Evolutionary conservation across 73 alveolate genomes (phyloP).

Genomic region (Diophrys appendiculata): DNA sequence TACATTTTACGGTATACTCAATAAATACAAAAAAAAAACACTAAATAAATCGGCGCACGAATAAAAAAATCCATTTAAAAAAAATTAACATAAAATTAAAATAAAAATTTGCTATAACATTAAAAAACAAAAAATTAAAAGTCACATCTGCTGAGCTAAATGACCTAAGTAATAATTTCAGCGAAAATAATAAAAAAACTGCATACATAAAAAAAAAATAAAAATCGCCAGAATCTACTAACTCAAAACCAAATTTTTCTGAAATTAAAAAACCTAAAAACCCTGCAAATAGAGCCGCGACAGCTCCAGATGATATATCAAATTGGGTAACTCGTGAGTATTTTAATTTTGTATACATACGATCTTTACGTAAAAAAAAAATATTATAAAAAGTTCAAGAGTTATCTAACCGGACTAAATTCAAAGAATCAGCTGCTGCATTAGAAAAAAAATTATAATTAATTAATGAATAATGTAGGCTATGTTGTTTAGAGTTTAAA

Average conservation of each 20-base stretch:
- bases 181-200: not conserved
- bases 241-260: not conserved
- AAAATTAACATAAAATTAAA: not conserved
- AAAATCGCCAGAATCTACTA: not conserved
- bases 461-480: too few relatives aligned
- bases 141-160: not conserved
- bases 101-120: not conserved
- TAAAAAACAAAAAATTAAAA: not conserved
- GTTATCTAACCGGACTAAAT: too few relatives aligned
- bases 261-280: not conserved
- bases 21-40: too few relatives aligned
- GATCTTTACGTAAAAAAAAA: not conserved
- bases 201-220: not conserved
- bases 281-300: not conserved
- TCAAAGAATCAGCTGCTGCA: too few relatives aligned
- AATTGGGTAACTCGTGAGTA: not conserved
- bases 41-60: too few relatives aligned
- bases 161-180: not conserved
- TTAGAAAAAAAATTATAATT: too few relatives aligned
- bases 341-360: not conserved
- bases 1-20: slow-evolving; percentile 3
- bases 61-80: not conserved
- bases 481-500: too few relatives aligned
- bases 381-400: not conserved
- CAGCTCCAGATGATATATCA: not conserved